Evolutionary conservation across 768 basidiomycete species (phyloP), one percentile per base, ranked within the genome.

Genomic region (Mycena crocata): DNA sequence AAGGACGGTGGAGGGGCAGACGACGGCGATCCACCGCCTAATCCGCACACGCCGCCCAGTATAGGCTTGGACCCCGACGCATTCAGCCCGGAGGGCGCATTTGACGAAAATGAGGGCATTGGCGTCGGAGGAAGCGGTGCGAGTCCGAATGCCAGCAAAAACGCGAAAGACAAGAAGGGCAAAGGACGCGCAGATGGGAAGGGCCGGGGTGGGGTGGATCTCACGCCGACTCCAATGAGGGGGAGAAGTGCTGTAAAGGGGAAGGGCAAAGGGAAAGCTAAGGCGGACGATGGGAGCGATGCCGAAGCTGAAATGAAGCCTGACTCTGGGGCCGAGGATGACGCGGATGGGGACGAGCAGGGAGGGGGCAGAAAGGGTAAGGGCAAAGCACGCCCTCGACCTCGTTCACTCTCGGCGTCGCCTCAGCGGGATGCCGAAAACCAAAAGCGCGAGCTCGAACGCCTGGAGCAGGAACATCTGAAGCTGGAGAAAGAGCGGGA

Each of bases 301-400:
- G 19, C 50, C 12, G 34, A 45, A 5, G 44, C n/a, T n/a, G n/a
- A n/a, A n/a, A n/a, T n/a, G n/a, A n/a, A n/a, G n/a, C n/a, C n/a
- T n/a, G n/a, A n/a, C n/a, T n/a, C n/a, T n/a, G n/a, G n/a, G n/a
- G n/a, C n/a, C n/a, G 31, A 23, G 45, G 48, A 32, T 14, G 61
- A 15, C 24, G 9, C 34, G 17, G 32, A 42, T 32, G 56, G 64
- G 28, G 40, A 31, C n/a, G 26, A 49, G 21, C 58, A 62, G 15
- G 63, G 67, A 40, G 69, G 73, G 77, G 83, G 68, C 80, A 81
- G 62, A 80, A 85, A 67, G 49, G 71, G 70, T 64, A 66, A 66
- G 54, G 67, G 62, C 44, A 34, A 69, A 4, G 61, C 49, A 19
- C 37, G 48, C 17, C n/a, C n/a, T n/a, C n/a, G n/a, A n/a, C n/a